phyloP scores from a whole-genome alignment of 805 yeast genomes.

The Candida coquimbonensis region DNA sequence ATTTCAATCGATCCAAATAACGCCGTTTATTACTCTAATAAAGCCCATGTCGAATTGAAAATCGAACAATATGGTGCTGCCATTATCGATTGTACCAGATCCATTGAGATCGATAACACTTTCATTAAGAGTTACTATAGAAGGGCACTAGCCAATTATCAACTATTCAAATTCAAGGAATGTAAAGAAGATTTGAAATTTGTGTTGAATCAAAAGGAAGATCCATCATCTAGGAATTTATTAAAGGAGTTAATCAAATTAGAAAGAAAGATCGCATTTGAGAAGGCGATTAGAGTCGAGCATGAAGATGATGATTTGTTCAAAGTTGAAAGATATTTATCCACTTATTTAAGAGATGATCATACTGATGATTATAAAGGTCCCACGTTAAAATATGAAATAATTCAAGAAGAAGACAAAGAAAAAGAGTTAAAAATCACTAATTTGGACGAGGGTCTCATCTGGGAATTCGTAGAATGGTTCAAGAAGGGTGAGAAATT shows the following conservation, averaged over 20 bases:
- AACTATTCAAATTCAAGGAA: conserved; percentile 66
- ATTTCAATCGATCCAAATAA: conserved; percentile 52
- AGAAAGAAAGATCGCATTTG: conserved; percentile 71
- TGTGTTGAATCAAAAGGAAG: conserved; percentile 53
- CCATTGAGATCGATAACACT: conserved; percentile 58
- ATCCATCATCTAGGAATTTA: conserved; percentile 57
- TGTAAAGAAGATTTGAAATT: conserved; percentile 63
- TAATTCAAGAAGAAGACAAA: conserved; percentile 16
- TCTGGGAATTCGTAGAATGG: conserved; percentile 56
- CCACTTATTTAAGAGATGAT: conserved; percentile 2
- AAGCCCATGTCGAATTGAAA: conserved; percentile 87
- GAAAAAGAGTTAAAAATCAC: conserved; percentile 8
- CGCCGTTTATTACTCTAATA: conserved; percentile 68
- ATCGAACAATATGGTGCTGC: conserved; percentile 84
- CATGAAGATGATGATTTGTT: conserved; percentile 45
- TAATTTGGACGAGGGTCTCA: conserved; percentile 45
- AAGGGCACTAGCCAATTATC: conserved; percentile 75
- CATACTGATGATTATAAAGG: conserved; percentile 56
- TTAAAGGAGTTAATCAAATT: conserved; percentile 56
- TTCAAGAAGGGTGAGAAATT: conserved; percentile 69
- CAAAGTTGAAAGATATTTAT: conserved; percentile 15
- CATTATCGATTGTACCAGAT: conserved; percentile 65
- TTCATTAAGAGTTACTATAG: conserved; percentile 82
- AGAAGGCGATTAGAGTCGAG: conserved; percentile 75
- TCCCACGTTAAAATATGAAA: conserved; percentile 38